Percentiles rank a stretch among this genome's conserved stretches.
Conservation (phyloP, 768 basidiomycete species). For the Calocybe cyanea region DNA sequence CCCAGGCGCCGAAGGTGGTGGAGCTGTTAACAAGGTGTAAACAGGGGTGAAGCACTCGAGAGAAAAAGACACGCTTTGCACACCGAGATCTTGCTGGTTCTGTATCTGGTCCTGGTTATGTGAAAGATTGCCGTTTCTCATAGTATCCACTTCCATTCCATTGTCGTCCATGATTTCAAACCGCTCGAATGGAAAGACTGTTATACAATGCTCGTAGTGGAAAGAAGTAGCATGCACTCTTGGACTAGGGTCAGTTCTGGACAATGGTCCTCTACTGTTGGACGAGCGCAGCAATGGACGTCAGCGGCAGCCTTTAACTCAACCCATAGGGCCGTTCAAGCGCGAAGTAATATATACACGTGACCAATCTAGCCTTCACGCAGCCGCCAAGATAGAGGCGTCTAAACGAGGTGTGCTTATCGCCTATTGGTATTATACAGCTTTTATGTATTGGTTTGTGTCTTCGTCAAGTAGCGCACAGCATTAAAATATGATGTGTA, state of each 20-base stretch:
- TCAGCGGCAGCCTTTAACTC: neutral
- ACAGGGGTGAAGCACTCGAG: conserved; percentile 2
- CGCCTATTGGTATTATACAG: too few species aligned
- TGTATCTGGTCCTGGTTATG: conserved; percentile 17
- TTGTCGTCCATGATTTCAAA: conserved; percentile 32
- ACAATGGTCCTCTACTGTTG: neutral
- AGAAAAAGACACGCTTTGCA: conserved; percentile 12
- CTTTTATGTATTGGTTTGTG: too few species aligned
- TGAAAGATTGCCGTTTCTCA: conserved; percentile 17
- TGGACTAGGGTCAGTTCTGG: too few species aligned
- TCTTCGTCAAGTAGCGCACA: too few species aligned
- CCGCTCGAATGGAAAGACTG: neutral
- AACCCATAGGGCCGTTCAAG: neutral
- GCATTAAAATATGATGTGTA: too few species aligned
- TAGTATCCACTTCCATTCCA: conserved; percentile 45
- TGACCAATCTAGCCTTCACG: too few species aligned
- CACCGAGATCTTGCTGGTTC: conserved; percentile 15
- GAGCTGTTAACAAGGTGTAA: conserved; percentile 7
- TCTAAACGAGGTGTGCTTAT: too few species aligned
- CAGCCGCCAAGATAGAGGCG: too few species aligned
- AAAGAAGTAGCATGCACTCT: neutral
- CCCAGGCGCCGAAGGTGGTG: conserved; percentile 18
- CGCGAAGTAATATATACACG: too few species aligned
- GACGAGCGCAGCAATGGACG: neutral
- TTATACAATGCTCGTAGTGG: neutral